Evolutionary conservation across 768 basidiomycete genomes (phyloP), one percentile per base, ranked within the genome.

Genomic region (Crucibulum laeve): DNA sequence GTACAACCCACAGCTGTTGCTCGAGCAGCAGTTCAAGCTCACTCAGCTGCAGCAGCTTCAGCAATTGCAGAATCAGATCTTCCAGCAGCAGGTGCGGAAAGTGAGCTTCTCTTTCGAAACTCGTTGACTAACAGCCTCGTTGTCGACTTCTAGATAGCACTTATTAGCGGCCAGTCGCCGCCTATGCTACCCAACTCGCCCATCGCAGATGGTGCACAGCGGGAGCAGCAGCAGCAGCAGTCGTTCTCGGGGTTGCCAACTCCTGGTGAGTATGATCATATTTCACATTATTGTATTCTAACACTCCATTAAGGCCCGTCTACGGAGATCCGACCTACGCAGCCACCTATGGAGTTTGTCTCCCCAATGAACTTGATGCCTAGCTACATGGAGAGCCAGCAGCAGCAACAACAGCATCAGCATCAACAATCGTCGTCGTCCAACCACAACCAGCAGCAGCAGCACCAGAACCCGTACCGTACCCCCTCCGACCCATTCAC

Each of bases 61-160:
- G 56, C 81, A 87, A 58, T 68, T 84, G 10, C 87, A 93, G 56
- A 82, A 82, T 45, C 85, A 90, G 69, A 87, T 91, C 47, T 87
- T 91, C 46, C 90, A 92, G 55, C 90, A 92, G 58, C 91, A 92
- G 82, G 91, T 85, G 44, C 48, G 77, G n/a, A n/a, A n/a, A n/a
- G n/a, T n/a, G n/a, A n/a, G n/a, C n/a, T n/a, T n/a, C n/a, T n/a
- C n/a, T n/a, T n/a, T n/a, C n/a, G n/a, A n/a, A n/a, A n/a, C n/a
- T n/a, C n/a, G n/a, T n/a, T n/a, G 11, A 47, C 40, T 42, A 51
- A 47, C 25, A 46, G 6, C 42, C 22, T 47, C 28, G 25, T 38
- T 38, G 47, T 28, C 42, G 30, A 19, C 19, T 47, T 46, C 42
- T 53, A 84, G 84, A 82, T 87, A 53, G 84, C 84, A 14, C 74